Base-by-base conservation (phyloP, 2,329 filamentous ascomycete species). In the Helotiales sp. region DNA sequence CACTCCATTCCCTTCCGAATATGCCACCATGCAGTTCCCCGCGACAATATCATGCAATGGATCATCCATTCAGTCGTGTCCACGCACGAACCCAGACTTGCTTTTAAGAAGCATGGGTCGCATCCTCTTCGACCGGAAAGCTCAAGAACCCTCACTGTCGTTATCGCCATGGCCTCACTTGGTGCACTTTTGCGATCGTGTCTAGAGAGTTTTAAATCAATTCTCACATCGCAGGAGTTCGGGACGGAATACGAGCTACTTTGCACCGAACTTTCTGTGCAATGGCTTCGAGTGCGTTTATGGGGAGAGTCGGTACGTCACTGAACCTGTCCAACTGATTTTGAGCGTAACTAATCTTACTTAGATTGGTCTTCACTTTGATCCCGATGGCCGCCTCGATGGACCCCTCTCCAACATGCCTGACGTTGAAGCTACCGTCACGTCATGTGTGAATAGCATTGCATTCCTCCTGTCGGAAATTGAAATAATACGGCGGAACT, bases 271-370 rank as follows among this genome's bases (percentile, higher is more conserved):
- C 64, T 74, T 50, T 69, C 68, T 5, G 58, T 73, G 11, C 71
- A 73, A 65, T 73, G 63, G 59, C 52, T 71, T 32, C 63, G 72
- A 40, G 60, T 74, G 28, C 69, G 66, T 32, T 61, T 73, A 1
- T 74, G 72, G 72, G 71, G 69, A 43, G 68, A 74, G 57, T 70
- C 71, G 32, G 71, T 74, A 63, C 22, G 69, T 63, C 6, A 40
- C 13, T 64, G 7, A 4, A 17, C 4, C 30, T 1, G n/a, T 34
- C 17, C 13, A 30, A 34, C 1, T 28, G 45, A 17, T 34, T 26
- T 47, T 8, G 20, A 26, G 24, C 6, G 7, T 34, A 45, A 68
- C 64, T 65, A 11, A 54, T 30, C 20, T 37, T 28, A 20, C 54
- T 3, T 30, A 73, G 72, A 63, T 69, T 30, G 72, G 72, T 20